These are phyloP conservation scores for Exutisphaerella laricina DNA, from an alignment of 2,329 filamentous ascomycete genomes.

Conservation along the genomic window DNA sequence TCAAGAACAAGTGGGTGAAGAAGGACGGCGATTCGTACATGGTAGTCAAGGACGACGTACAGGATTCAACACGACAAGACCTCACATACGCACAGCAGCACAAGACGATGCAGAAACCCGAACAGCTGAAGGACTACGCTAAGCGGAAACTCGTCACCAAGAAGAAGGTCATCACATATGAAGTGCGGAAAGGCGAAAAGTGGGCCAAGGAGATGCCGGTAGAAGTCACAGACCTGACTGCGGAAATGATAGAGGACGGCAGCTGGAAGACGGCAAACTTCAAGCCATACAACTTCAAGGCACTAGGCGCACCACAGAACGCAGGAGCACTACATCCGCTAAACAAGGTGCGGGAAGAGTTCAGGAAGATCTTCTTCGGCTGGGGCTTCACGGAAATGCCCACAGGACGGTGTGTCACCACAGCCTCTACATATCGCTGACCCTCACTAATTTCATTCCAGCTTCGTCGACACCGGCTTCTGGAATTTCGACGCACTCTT, in stretches of 20 bases:
- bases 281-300: conserved; percentile 78
- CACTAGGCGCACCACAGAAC: conserved; percentile 55
- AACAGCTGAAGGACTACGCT: conserved; percentile 73
- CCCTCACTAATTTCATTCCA: conserved; percentile 23
- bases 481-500: conserved; percentile 99
- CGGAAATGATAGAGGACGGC: conserved; percentile 81
- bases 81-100: conserved; percentile 67
- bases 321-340: conserved; percentile 51
- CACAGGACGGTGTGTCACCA: conserved; percentile 59
- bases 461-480: conserved; percentile 92
- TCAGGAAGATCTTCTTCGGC: conserved; percentile 97
- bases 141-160: conserved; percentile 85
- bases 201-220: conserved; percentile 84
- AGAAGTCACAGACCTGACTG: conserved; percentile 92
- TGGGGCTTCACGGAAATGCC: conserved; percentile 99
- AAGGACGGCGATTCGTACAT: conserved; percentile 54
- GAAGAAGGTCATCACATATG: conserved; percentile 81
- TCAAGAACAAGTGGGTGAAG: conserved; percentile 67
- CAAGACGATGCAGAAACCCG: conserved; percentile 64
- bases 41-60: conserved; percentile 62
- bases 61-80: conserved; percentile 71
- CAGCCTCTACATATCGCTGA: conserved; percentile 42
- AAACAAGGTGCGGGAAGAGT: conserved; percentile 93
- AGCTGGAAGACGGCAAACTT: conserved; percentile 90
- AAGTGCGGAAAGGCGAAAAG: conserved; percentile 75